Evolutionary conservation across 805 yeast genomes (phyloP), one percentile per base, ranked within the genome.

Genomic region (Ogataea dorogensis): DNA sequence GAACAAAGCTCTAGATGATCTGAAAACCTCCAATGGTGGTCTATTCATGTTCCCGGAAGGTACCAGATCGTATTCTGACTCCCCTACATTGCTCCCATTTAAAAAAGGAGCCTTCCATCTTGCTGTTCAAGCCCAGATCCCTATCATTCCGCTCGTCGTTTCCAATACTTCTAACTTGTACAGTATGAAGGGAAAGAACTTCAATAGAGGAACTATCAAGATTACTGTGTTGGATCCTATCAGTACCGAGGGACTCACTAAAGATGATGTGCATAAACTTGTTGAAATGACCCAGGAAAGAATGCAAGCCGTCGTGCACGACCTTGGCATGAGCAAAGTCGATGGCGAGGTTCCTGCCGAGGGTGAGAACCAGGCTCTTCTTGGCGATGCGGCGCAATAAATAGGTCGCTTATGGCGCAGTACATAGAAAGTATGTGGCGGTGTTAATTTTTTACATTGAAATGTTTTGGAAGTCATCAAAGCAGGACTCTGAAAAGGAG

Each of bases 41-140:
- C 71, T 93, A 16, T 93, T 81, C 73, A 78, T 93, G 65, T 93
- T 89, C 70, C 96, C 98, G 17, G 99, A 93, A 63, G 99, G 99
- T 17, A 93, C 98, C 2, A 77, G 99, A 62, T 87, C 97, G 0
- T 84, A 81, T 46, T 64, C 83, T 8, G 63, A 75, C 16, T 71
- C 70, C 22, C 81, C 94, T 33, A 77, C 71, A 3, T 64, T 93
- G 58, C 70, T 87, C 32, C 95, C 95, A 1, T 87, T 93, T 67
- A 93, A 93, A 63, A 93, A 93, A 59, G 99, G 99, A 37, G 97
- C 98, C 0, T 93, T 93, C 79, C 97, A 93, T 63, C 73, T 93
- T 55, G 99, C 99, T 6, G 83, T 85, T 45, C 95, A 88, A 63
- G 95, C 95, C 5, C 78, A 77, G 26, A 79, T 91, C 23, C 98